Conservation (phyloP, 768 basidiomycete species). For the Lactarius vividus region DNA sequence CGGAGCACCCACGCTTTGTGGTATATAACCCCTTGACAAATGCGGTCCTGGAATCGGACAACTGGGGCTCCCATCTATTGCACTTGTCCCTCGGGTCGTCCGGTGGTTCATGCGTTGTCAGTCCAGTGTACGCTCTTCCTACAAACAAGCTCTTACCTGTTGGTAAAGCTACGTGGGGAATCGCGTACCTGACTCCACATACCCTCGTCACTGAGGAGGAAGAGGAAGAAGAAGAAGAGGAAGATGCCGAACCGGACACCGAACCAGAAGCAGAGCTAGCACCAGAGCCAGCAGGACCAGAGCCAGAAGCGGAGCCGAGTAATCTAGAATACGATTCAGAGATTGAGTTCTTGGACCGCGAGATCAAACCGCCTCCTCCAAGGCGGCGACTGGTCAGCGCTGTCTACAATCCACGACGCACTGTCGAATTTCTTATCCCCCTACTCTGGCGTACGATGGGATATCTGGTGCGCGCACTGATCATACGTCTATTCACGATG, state of each 20-base stretch:
- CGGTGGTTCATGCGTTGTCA: slow-evolving; percentile 35
- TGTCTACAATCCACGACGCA: slow-evolving; percentile 18
- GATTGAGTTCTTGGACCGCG: slow-evolving; percentile 17
- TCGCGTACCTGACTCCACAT: slow-evolving; percentile 39
- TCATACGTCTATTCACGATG: slow-evolving; percentile 22
- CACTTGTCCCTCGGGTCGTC: slow-evolving; percentile 31
- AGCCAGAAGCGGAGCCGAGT: slow-evolving; percentile 6
- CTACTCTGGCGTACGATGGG: slow-evolving; percentile 24
- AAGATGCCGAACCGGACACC: neutral
- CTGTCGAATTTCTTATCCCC: slow-evolving; percentile 18
- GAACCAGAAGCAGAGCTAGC: neutral
- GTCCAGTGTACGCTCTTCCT: slow-evolving; percentile 32
- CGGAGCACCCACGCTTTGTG: slow-evolving; percentile 10
- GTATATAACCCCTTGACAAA: slow-evolving; percentile 10
- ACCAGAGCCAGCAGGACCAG: neutral
- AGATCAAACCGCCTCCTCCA: slow-evolving; percentile 14
- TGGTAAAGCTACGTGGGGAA: slow-evolving; percentile 32
- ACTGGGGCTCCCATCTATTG: slow-evolving; percentile 25
- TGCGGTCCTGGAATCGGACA: slow-evolving; percentile 11
- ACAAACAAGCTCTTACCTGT: slow-evolving; percentile 15
- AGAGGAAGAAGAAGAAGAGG: neutral
- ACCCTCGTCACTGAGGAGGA: slow-evolving; percentile 24
- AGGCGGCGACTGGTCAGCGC: neutral
- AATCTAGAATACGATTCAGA: slow-evolving; percentile 21
- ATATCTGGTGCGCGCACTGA: slow-evolving; percentile 18